Evolutionary conservation across 78 protist genomes (phyloP).

Genomic region (Tieghemostelium lacteum): DNA sequence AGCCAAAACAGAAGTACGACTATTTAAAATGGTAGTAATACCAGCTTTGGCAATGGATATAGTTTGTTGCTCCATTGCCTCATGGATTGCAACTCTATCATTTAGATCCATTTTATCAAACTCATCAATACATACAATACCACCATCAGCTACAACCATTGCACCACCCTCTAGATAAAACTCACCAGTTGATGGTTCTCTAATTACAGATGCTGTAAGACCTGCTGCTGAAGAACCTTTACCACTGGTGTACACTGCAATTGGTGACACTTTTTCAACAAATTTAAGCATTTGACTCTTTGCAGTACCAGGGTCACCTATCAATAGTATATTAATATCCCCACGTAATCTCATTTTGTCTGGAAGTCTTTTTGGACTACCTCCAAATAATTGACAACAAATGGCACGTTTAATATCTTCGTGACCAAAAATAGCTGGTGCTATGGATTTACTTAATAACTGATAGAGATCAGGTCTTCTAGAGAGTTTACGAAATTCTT

Average conservation of each 20-base stretch:
- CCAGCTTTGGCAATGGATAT: constrained; percentile 99
- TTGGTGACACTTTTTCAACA: constrained; percentile 95
- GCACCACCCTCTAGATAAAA: constrained; percentile 99
- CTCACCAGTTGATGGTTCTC: constrained; percentile 89
- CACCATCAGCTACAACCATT: constrained; percentile 99
- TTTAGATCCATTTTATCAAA: constrained; percentile 97
- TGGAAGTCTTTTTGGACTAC: constrained; percentile 90
- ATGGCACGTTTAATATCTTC: constrained; percentile 96
- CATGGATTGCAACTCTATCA: constrained; percentile 98
- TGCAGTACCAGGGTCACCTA: constrained; percentile 99
- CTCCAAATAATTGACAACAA: constrained; percentile 97
- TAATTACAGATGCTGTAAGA: constrained; percentile 98
- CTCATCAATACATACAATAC: constrained; percentile 99
- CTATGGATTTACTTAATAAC: constrained; percentile 81
- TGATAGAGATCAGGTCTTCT: constrained; percentile 74
- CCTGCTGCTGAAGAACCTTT: constrained; percentile 99
- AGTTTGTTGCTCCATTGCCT: constrained; percentile 99
- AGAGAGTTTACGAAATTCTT: constrained; percentile 63
- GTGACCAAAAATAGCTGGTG: constrained; percentile 97
- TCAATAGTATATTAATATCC: constrained; percentile 99
- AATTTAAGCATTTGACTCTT: constrained; percentile 98
- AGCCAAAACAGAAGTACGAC: constrained; percentile 99
- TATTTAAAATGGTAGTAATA: constrained; percentile 99
- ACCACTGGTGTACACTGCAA: constrained; percentile 98
- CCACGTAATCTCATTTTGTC: constrained; percentile 98